Evolutionary conservation across 257 asterid species (phyloP).

Genomic region (Solanum pimpinellifolium): DNA sequence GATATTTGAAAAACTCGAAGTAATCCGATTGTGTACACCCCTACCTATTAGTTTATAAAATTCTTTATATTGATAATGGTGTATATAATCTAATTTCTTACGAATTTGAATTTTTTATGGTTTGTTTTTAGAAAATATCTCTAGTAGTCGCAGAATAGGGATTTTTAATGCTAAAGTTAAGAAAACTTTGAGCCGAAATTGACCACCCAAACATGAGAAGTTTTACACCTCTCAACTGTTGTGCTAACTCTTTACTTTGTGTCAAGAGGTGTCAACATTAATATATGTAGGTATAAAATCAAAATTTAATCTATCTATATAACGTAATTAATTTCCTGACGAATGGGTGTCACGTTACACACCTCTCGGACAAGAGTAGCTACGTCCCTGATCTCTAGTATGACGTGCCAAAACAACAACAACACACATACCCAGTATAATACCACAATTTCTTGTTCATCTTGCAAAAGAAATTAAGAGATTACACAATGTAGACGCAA

Average conservation of each 20-base stretch:
- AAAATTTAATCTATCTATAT: neutral
- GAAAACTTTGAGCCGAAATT: too few species aligned
- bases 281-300: neutral
- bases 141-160: accelerated
- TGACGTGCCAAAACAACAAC: neutral
- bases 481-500: neutral
- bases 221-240: neutral
- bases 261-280: neutral
- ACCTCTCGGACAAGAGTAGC: neutral
- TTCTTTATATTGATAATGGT: neutral
- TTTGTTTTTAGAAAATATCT: neutral
- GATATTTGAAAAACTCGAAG: too few species aligned
- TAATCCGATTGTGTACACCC: too few species aligned
- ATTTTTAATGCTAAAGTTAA: neutral
- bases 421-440: too few species aligned
- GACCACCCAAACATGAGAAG: neutral
- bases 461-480: neutral
- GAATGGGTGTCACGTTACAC: neutral
- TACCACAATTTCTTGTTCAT: neutral
- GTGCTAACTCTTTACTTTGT: neutral
- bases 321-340: too few species aligned
- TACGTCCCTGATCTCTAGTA: neutral
- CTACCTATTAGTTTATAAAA: too few species aligned
- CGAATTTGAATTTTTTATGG: neutral
- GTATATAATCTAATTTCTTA: neutral